These are phyloP conservation scores for Aureoboletus auriporus DNA, from an alignment of 768 basidiomycete species.

Conservation along the genomic window DNA sequence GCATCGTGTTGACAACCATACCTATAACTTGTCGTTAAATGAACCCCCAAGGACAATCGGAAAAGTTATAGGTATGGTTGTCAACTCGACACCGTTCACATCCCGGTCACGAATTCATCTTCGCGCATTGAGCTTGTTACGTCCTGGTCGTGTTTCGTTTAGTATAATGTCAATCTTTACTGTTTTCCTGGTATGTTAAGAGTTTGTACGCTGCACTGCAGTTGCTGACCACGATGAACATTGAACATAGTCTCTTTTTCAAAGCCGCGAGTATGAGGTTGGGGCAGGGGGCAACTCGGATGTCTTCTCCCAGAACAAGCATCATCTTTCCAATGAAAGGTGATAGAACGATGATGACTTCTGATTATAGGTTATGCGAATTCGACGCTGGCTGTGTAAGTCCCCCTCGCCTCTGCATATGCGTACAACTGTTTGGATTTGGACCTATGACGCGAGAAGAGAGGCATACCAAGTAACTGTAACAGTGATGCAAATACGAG, in stretches of 20 bases:
- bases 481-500: too few species aligned
- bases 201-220: not conserved
- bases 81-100: not conserved
- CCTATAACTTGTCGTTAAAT: too few species aligned
- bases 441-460: too few species aligned
- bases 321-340: not conserved
- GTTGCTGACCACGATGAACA: not conserved
- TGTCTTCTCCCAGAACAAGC: conserved; percentile 2
- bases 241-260: conserved; percentile 8
- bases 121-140: not conserved
- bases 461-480: too few species aligned
- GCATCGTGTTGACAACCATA: not conserved
- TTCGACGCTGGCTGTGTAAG: conserved; percentile 13
- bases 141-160: not conserved
- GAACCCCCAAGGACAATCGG: too few species aligned
- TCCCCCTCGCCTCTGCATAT: not conserved
- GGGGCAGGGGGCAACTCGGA: not conserved
- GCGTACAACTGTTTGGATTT: not conserved
- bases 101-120: not conserved
- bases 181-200: conserved; percentile 4
- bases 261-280: not conserved
- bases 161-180: not conserved
- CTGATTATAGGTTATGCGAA: conserved; percentile 16
- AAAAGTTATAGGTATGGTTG: not conserved
- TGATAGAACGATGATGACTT: too few species aligned